Evolutionary conservation across 2,329 filamentous ascomycete species (phyloP), one percentile per base, ranked within the genome.

Genomic region (Fusarium verrucosum): DNA sequence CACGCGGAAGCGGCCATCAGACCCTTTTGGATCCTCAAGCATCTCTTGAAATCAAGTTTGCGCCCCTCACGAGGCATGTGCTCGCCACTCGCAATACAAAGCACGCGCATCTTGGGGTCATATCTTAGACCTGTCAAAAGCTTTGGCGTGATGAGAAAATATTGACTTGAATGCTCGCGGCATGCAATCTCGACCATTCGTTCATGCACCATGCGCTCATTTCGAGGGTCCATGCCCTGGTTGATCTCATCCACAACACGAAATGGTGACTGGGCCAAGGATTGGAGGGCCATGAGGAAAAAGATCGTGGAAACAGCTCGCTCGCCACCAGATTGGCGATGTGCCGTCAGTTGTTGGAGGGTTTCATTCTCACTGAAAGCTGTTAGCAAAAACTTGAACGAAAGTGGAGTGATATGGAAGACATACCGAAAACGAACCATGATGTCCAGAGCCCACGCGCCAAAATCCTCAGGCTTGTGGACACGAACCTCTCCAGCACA

Each of bases 191-290:
- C 93, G 10, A 99, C 95, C 91, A 99, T 96, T 65, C 95, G 92
- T 75, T 94, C 92, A 79, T 99, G 95, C 16, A 99, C 94, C 87
- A 97, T 96, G 70, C 95, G 91, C 79, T 99, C 95, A 78, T 99
- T 99, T 72, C 95, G 89, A 38, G 94, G 95, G 76, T 99, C 95
- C 95, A 99, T 99, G 68, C 95, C 95, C 79, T 99, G 95, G 75
- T 99, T 99, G 83, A 99, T 99, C 80, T 99, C 95, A 78, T 99
- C 95, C 58, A 99, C 95, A 45, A 99, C 94, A 49, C 95, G 92
- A 85, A 99, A 99, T 2, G 95, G 95, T 5, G 94, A 93, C 72
- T 93, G 91, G 16, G 95, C 94, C 72, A 99, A 89, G 45, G 92
- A 92, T 77, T 99, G 95, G 23, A 99, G 86, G 7, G 95, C 92